phyloP scores from a whole-genome alignment of 1,139 yeast species.

The Geotrichum phurueaensis region DNA sequence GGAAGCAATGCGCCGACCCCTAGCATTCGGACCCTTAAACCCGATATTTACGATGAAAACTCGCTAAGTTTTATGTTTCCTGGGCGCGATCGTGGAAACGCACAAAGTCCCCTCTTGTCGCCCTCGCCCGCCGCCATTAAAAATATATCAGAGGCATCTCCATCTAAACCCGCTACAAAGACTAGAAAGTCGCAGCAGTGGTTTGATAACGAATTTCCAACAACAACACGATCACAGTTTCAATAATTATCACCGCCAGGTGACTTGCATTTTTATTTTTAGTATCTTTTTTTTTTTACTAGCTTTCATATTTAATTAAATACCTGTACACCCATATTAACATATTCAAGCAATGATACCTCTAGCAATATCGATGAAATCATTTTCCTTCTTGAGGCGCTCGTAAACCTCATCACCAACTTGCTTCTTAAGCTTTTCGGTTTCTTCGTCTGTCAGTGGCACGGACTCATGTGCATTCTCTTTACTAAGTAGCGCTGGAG shows the following conservation, averaged over 20 bases:
- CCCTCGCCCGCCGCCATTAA: neutral
- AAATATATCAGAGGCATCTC: neutral
- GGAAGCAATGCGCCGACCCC: neutral
- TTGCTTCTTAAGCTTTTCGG: slow-evolving; percentile 46
- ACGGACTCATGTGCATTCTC: slow-evolving; percentile 20
- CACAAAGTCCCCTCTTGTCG: neutral
- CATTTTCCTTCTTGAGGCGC: slow-evolving; percentile 46
- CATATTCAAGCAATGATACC: slow-evolving; percentile 61
- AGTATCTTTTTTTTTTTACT: neutral
- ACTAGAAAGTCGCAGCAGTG: slow-evolving; percentile 13
- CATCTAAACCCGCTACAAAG: neutral
- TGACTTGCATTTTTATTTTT: neutral
- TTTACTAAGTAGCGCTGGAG: slow-evolving; percentile 20
- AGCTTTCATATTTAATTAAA: neutral
- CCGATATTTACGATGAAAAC: slow-evolving; percentile 11
- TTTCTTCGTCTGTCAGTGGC: slow-evolving; percentile 20
- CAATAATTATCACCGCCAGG: neutral
- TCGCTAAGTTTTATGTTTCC: slow-evolving; percentile 6
- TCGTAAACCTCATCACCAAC: slow-evolving; percentile 58
- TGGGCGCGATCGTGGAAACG: neutral
- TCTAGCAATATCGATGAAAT: slow-evolving; percentile 51
- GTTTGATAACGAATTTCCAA: slow-evolving; percentile 15
- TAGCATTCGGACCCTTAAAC: neutral
- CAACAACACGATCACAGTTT: slow-evolving; percentile 6
- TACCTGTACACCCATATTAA: neutral